Evolutionary conservation across 805 yeast genomes (phyloP).

Genomic region (Brettanomyces bruxellensis): DNA sequence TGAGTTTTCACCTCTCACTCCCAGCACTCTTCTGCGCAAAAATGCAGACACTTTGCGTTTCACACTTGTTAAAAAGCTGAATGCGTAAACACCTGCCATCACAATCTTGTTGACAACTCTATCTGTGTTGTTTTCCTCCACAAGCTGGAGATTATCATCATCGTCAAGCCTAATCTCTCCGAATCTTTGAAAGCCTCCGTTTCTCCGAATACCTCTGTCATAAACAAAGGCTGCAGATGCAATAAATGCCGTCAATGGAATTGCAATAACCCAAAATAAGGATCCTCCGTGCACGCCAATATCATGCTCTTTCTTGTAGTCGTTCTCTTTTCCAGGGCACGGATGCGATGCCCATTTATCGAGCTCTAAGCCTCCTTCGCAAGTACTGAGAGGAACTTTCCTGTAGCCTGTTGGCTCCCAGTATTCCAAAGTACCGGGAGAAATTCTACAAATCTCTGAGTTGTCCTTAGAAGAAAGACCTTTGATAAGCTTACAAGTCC

Average conservation of each 20-base stretch:
- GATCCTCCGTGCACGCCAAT: constrained; percentile 47
- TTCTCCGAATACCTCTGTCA: constrained; percentile 70
- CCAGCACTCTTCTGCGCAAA: constrained; percentile 16
- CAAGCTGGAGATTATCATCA: constrained; percentile 41
- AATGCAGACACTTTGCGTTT: constrained; percentile 9
- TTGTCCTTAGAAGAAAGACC: constrained; percentile 66
- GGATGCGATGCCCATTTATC: constrained; percentile 59
- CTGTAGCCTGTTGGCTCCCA: constrained; percentile 92
- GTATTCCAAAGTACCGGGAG: constrained; percentile 52
- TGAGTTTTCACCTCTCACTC: background rate
- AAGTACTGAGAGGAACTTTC: constrained; percentile 74
- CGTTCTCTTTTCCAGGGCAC: constrained; percentile 80
- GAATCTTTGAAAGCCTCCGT: constrained; percentile 66
- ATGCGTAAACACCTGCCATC: constrained; percentile 39
- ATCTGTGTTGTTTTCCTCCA: constrained; percentile 58
- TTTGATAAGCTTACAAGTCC: constrained; percentile 75
- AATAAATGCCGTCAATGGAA: constrained; percentile 48
- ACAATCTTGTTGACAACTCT: constrained; percentile 50
- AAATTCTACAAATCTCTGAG: constrained; percentile 45
- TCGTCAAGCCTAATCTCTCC: constrained; percentile 85
- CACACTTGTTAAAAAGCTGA: constrained; percentile 10
- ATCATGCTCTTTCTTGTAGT: constrained; percentile 41
- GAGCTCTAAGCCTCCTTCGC: constrained; percentile 68
- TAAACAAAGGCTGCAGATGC: constrained; percentile 61
- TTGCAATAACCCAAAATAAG: constrained; percentile 40